Conservation (phyloP, 2,329 filamentous ascomycete genomes). For the Chaetomium olivaceum region DNA sequence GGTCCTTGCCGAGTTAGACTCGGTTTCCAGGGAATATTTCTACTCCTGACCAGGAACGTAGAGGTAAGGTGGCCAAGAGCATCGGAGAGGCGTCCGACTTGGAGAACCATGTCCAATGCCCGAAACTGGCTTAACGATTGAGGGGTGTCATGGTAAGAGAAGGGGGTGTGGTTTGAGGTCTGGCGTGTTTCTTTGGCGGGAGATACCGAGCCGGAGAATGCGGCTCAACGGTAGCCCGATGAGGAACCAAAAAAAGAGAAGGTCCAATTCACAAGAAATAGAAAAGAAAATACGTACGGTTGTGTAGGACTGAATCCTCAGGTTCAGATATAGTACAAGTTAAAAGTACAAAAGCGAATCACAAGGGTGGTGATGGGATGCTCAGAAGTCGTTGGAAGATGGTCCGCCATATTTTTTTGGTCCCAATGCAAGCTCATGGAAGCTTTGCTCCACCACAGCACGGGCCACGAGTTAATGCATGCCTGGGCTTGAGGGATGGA, state of each 20-base stretch:
- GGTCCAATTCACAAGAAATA: not conserved
- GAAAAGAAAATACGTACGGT: slow-evolving; percentile 22
- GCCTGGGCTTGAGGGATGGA: no score
- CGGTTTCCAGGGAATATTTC: not conserved
- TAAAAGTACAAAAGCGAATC: slow-evolving; percentile 29
- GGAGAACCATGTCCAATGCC: not conserved
- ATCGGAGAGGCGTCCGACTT: no score
- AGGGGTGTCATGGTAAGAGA: not conserved
- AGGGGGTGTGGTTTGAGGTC: no score
- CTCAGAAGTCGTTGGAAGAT: not conserved
- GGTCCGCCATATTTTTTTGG: slow-evolving; percentile 19
- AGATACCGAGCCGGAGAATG: not conserved
- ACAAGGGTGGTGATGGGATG: slow-evolving; percentile 18
- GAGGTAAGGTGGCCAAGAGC: not conserved
- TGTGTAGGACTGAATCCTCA: slow-evolving; percentile 7
- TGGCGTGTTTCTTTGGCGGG: not conserved
- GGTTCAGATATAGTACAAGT: slow-evolving; percentile 25
- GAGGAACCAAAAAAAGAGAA: not conserved
- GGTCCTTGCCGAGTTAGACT: not conserved
- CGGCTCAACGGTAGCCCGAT: not conserved
- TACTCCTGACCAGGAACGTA: not conserved
- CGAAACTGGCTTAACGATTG: not conserved
- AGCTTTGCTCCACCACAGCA: not conserved
- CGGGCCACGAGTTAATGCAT: not conserved
- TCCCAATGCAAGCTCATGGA: not conserved